A percentile compares a stretch with the other conserved stretches of the same genome.
These are phyloP conservation scores for Evernia prunastri DNA, from an alignment of 495 filamentous ascomycete species.

Conservation along the genomic window DNA sequence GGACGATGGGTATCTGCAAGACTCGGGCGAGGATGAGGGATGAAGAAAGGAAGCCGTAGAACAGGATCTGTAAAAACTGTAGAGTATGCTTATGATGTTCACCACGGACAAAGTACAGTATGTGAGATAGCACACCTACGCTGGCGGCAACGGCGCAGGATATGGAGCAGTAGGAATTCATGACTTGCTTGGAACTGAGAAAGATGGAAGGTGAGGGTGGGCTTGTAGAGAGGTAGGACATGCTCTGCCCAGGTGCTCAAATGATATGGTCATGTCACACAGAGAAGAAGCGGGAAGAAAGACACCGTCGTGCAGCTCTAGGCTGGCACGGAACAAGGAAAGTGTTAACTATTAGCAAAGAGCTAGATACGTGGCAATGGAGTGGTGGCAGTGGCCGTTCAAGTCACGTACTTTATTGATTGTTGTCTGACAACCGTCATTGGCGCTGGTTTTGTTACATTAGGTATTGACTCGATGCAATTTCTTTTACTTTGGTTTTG, in stretches of 20 bases:
- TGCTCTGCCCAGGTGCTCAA: not conserved
- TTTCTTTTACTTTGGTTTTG: not conserved
- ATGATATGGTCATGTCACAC: not conserved
- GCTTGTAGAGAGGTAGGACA: not conserved
- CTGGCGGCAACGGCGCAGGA: slow-evolving; percentile 2
- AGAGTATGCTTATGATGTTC: slow-evolving; percentile 35
- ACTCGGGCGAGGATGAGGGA: slow-evolving; percentile 14
- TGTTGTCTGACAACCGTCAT: not conserved
- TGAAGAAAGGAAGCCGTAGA: slow-evolving; percentile 10
- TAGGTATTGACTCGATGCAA: not conserved
- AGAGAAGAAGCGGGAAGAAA: not conserved
- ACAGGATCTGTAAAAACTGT: slow-evolving; percentile 26
- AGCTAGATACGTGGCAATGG: slow-evolving; percentile 13
- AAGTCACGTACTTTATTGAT: not conserved
- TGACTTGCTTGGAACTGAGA: not conserved
- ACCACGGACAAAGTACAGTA: slow-evolving; percentile 32
- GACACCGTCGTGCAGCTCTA: not conserved
- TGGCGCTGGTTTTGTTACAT: not conserved
- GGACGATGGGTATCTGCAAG: not conserved
- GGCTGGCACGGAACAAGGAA: not conserved
- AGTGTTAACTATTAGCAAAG: not conserved
- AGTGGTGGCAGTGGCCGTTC: not conserved
- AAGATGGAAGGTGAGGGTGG: not conserved
- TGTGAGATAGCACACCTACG: slow-evolving; percentile 23
- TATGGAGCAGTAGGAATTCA: not conserved